Percentiles rank a stretch among this genome's conserved stretches.
Conservation (phyloP, 2,329 filamentous ascomycete species). For the Microsporum ferrugineum region DNA sequence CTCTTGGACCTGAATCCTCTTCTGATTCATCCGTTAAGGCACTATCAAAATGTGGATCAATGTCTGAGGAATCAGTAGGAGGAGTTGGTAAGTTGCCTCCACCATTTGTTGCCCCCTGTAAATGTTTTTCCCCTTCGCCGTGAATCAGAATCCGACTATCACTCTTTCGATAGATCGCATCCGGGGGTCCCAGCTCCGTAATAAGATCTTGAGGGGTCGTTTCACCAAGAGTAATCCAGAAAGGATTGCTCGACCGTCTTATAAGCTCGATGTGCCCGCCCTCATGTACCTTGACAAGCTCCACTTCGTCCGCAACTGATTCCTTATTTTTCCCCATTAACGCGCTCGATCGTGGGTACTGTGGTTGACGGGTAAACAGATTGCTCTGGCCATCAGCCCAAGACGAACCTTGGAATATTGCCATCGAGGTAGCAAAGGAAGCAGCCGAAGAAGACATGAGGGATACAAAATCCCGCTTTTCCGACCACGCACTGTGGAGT, state of each 20-base stretch:
- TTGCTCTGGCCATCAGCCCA: conserved; percentile 73
- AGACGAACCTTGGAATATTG: conserved; percentile 77
- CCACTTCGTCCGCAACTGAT: conserved; percentile 76
- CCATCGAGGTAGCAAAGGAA: conserved; percentile 71
- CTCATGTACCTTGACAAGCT: conserved; percentile 64
- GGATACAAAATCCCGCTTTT: conserved; percentile 67
- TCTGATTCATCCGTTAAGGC: conserved; percentile 59
- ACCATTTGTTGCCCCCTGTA: background rate
- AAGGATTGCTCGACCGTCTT: conserved; percentile 54
- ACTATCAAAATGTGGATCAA: conserved; percentile 60
- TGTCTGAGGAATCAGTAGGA: conserved; percentile 47
- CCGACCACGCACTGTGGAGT: conserved; percentile 60
- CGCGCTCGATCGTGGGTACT: conserved; percentile 61
- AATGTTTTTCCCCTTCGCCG: conserved; percentile 24
- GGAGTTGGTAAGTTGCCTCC: background rate
- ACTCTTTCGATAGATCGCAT: conserved; percentile 85
- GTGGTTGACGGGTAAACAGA: conserved; percentile 64
- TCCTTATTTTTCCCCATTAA: conserved; percentile 62
- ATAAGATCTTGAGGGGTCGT: conserved; percentile 88
- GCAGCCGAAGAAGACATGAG: conserved; percentile 69
- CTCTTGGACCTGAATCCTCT: conserved; percentile 44
- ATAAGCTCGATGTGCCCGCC: conserved; percentile 67
- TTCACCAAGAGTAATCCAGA: conserved; percentile 66
- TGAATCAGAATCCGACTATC: conserved; percentile 84
- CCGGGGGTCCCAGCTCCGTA: conserved; percentile 80